Evolutionary conservation across 176 grass and related monocot genomes (phyloP).

Genomic region (Cymbopogon citratus): DNA sequence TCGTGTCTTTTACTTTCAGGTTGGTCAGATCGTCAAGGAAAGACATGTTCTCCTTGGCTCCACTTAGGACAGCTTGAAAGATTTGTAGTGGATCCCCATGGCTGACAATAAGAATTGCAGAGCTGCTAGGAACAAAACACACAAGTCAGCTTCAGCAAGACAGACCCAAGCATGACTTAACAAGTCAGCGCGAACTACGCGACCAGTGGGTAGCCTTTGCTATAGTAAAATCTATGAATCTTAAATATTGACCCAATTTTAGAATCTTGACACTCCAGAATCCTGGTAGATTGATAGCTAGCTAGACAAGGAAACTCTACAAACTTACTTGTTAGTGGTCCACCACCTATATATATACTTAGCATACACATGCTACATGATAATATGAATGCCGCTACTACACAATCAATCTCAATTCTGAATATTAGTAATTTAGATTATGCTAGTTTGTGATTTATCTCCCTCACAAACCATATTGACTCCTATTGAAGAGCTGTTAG

Average conservation of each 20-base stretch:
- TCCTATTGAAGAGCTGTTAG: background rate
- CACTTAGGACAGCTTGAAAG: slow-evolving; percentile 62
- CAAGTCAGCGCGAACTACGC: background rate
- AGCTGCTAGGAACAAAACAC: slow-evolving; percentile 36
- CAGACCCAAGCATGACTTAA: background rate
- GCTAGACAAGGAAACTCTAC: background rate
- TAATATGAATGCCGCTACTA: background rate
- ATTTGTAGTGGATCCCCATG: slow-evolving; percentile 92
- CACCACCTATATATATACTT: background rate
- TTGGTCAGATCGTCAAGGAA: slow-evolving; percentile 18
- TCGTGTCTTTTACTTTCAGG: slow-evolving; percentile 23
- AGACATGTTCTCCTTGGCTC: slow-evolving; percentile 41
- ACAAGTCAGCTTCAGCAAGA: background rate
- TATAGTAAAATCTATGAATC: background rate
- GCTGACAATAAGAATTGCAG: slow-evolving; percentile 59
- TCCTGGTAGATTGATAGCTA: background rate
- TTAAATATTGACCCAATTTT: background rate
- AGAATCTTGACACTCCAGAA: background rate
- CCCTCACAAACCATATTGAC: background rate
- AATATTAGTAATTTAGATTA: background rate
- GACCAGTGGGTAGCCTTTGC: background rate
- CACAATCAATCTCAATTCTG: background rate
- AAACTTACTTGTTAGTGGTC: too few relatives aligned
- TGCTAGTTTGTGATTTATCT: background rate
- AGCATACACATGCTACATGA: background rate